phyloP scores from a whole-genome alignment of 352 stramenopile genomes.

The Phytopythium kandeliae region DNA sequence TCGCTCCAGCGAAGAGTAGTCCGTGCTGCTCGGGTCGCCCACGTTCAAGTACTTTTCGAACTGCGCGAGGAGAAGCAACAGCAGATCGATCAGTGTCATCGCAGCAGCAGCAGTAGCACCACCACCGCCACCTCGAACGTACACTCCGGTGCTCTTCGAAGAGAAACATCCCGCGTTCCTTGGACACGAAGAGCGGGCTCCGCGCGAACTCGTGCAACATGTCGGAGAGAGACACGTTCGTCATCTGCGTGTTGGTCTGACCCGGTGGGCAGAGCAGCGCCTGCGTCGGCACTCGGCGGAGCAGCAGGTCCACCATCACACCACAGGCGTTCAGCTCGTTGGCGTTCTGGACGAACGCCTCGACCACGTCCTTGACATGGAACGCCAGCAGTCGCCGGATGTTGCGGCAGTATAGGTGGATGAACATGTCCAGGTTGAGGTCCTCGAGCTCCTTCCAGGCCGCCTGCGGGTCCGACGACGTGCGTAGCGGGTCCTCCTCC shows the following conservation, averaged over 20 bases:
- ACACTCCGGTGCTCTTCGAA: slow-evolving; percentile 80
- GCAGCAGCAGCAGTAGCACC: neutral
- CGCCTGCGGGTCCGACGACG: slow-evolving; percentile 62
- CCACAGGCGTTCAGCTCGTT: slow-evolving; percentile 75
- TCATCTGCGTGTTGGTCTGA: slow-evolving; percentile 61
- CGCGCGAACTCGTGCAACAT: slow-evolving; percentile 63
- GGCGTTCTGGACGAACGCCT: slow-evolving; percentile 76
- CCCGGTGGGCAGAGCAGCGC: slow-evolving; percentile 69
- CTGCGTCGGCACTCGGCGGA: slow-evolving; percentile 64
- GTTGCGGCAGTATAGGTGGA: slow-evolving; percentile 84
- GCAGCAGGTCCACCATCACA: slow-evolving; percentile 71
- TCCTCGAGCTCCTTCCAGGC: slow-evolving; percentile 78
- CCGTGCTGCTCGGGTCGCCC: slow-evolving; percentile 55
- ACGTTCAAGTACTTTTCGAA: slow-evolving; percentile 88
- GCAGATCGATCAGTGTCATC: slow-evolving; percentile 3
- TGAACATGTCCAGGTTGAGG: slow-evolving; percentile 76
- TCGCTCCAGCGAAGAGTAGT: slow-evolving; percentile 70
- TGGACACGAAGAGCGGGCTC: slow-evolving; percentile 71
- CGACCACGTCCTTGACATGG: slow-evolving; percentile 81
- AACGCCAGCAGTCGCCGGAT: slow-evolving; percentile 74
- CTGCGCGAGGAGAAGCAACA: slow-evolving; percentile 18
- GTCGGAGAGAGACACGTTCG: slow-evolving; percentile 74
- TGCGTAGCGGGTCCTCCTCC: slow-evolving; percentile 70
- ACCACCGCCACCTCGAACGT: slow-evolving; percentile 13
- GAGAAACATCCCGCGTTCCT: slow-evolving; percentile 64